Base-by-base conservation (phyloP, 768 basidiomycete species). In the Chiua virens region DNA sequence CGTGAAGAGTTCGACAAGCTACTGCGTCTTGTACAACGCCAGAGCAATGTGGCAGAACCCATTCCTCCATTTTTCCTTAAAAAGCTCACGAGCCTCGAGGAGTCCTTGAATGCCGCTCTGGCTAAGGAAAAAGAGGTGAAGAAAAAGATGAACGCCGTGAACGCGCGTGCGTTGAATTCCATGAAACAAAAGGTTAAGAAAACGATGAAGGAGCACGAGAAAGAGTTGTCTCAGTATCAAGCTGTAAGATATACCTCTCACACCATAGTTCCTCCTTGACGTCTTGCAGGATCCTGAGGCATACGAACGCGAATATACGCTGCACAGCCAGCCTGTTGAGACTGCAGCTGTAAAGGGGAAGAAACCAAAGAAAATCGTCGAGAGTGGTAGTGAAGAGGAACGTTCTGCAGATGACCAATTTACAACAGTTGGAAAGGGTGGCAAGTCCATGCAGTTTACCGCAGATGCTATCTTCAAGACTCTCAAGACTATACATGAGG, bases 141-240 rank as follows among this genome's bases (percentile, higher is more conserved):
- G 74, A 97, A 98, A 74, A 98, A 97, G 74, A 92, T 95, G 87
- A 96, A 94, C 58, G 89, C 92, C 2, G 87, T 81, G 55, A 95
- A 95, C 62, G 90, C 93, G 36, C 94, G 91, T 63, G 92, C 94
- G 3, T 79, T 98, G 57, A 98, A 92, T 46, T 89, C 89, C n/a
- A 89, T 98, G 86, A 98, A 95, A 73, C 96, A 98, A 73, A 97
- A 95, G 70, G 79, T 98, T 49, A 95, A 89, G 75, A 98, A 95
- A 75, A 80, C 87, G 10, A 61, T 78, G 49, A 96, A 94, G 70
- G 97, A 98, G 68, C 81, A 91, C 65, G 97, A 98, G 72, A 71
- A 69, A 11, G 87, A 91, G 57, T 70, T 95, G 37, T 84, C 83
- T 65, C 81, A 80, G 52, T 98, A 85, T 73, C 86, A 88, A 64